Base-by-base conservation (phyloP, 257 asterid species). In the Lithospermum erythrorhizon region DNA sequence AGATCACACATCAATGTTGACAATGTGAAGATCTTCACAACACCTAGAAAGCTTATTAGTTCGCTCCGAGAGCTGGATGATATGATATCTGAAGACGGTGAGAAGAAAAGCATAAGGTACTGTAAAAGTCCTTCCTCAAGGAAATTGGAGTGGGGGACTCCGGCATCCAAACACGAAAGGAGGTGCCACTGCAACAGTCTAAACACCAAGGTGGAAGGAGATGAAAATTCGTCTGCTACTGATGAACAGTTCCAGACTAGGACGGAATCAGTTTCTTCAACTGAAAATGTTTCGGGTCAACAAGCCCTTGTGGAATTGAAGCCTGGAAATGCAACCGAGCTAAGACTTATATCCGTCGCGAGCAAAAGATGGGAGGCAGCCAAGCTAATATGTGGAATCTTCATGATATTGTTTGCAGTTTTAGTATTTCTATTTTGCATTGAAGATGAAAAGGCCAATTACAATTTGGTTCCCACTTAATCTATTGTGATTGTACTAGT, bases 31-130 rank as follows among this genome's bases (percentile, higher is more conserved):
- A 86, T 89, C 68, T 89, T 78, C 77, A 66, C 86, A 27, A 93
- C 97, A 19, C 99, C 99, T 56, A 83, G 99, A 71, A 89, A 76
- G 72, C 95, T 93, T 60, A 65, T 89, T 37, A 87, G 60, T 61
- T 84, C 95, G 6, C 97, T 93, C 68, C 97, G 89, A 75, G 97
- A 89, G 72, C 63, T 66, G 37, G 82, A 74, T 45, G 80, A 75
- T 57, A 69, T 30, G 61, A 76, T 66, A 72, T 68, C 75, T 4
- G 57, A 73, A 68, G 63, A 62, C 64, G 68, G 74, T 21, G 77
- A 68, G 70, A 75, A 73, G 56, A 84, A 75, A 61, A 51, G 48
- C 15, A 72, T 74, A 74, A 75, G 81, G 67, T 70, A 63, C 25
- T 14, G 49, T 41, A 68, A 72, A 72, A 82, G 85, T 67, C 85